Evolutionary conservation across 164 flowering plant genomes (phyloP), one percentile per base, ranked within the genome.

Genomic region (Chloranthus sessilifolius): DNA sequence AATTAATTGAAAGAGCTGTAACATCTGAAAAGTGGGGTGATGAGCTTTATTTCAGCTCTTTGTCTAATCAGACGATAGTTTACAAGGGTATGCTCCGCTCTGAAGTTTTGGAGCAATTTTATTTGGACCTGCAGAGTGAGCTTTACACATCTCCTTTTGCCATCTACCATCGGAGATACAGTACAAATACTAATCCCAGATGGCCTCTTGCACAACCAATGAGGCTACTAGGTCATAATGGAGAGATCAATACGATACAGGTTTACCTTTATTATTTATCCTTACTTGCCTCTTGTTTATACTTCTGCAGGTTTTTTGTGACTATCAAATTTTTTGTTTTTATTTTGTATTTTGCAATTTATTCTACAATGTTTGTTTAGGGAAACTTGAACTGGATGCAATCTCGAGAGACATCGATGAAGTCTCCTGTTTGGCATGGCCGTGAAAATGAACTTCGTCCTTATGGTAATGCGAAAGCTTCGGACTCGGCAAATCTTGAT

Each of bases 371-470:
- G 29, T 36, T 46, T 39, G 5, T 69, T 50, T 69, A 94, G 99
- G 99, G 99, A 9, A 94, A 94, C 68, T 87, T 94, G 73, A 94
- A 94, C 59, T 94, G 99, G 99, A 94, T 94, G 99, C 92, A 75
- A 74, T 89, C 99, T 59, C 86, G 99, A 49, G 97, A 94, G 69
- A 14, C 80, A 34, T 80, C 94, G 43, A 62, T 94, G 56, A 80
- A 78, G 45, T 85, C 99, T 34, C 77, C 96, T 53, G 99, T 89
- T 62, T 94, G 99, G 97, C 81, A 67, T 58, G 97, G 82, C 55
- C 96, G 99, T 70, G 99, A 94, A 80, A 74, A 72, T 83, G 99
- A 89, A 74, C 74, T 94, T 65, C 80, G 95, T 44, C 97, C 99
- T 44, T 94, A 43, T 71, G 99, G 99, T 31, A 85, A 89, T 56